Conservation (phyloP, 106 monocot genomes). For the Chionographis japonica region DNA sequence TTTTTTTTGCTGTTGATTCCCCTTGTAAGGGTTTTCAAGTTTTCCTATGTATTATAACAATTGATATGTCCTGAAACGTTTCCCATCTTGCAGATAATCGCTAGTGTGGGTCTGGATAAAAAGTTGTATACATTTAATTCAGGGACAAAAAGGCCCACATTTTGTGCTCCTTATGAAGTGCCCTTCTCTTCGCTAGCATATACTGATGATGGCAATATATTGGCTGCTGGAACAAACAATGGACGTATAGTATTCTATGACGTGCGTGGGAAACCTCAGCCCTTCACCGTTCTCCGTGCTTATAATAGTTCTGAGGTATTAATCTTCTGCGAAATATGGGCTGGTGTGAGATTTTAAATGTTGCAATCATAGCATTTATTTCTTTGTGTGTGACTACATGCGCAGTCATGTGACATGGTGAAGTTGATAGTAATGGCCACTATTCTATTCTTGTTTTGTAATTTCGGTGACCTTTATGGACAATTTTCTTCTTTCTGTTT, state of each 20-base stretch:
- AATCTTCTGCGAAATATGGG: not conserved
- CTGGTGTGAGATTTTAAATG: too few relatives aligned
- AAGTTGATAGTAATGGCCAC: too few relatives aligned
- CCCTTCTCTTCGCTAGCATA: conserved; percentile 46
- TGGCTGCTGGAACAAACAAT: conserved; percentile 49
- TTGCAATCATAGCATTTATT: too few relatives aligned
- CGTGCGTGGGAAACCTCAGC: conserved; percentile 84
- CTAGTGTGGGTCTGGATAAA: conserved; percentile 92
- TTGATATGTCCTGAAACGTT: conserved; percentile 4
- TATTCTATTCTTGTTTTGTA: too few relatives aligned
- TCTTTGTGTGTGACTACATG: too few relatives aligned
- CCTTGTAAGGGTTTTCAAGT: not conserved
- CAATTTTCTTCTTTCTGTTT: not conserved
- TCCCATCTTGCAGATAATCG: conserved; percentile 56
- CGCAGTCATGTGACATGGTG: too few relatives aligned
- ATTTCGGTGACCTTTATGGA: too few relatives aligned
- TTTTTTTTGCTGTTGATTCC: not conserved
- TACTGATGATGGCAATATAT: conserved; percentile 38
- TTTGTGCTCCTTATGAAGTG: conserved; percentile 59
- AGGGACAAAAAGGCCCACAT: conserved; percentile 43
- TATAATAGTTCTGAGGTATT: conserved; percentile 83
- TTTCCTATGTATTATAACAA: not conserved
- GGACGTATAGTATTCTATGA: conserved; percentile 62
- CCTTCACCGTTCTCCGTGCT: conserved; percentile 79
- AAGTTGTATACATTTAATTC: conserved; percentile 79